Conservation (phyloP, 257 asterid genomes). For the Gynochthodes officinalis region DNA sequence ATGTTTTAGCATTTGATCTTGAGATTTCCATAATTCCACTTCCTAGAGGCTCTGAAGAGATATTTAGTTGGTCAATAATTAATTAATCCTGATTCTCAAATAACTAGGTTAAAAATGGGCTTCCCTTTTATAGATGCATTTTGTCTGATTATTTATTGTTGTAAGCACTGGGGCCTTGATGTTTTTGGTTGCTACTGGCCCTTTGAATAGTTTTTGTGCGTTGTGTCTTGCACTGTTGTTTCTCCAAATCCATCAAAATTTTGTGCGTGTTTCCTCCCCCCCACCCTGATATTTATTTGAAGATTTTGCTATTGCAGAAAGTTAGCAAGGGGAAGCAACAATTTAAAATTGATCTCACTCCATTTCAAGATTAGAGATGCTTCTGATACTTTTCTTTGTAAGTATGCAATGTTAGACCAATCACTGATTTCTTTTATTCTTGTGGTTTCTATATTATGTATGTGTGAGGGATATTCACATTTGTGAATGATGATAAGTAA, state of each 20-base stretch:
- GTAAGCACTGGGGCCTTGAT: background rate
- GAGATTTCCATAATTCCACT: background rate
- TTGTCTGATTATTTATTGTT: background rate
- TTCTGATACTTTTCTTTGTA: conserved; percentile 2
- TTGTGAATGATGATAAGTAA: background rate
- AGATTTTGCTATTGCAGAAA: conserved; percentile 37
- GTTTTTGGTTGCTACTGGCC: background rate
- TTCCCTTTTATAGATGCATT: background rate
- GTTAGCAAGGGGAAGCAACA: conserved; percentile 86
- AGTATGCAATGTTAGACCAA: background rate
- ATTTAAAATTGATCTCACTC: conserved; percentile 79
- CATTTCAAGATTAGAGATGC: conserved; percentile 33
- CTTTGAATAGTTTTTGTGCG: background rate
- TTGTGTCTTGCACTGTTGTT: background rate
- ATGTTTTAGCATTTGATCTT: background rate
- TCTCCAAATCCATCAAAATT: background rate
- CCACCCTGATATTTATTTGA: too few species aligned
- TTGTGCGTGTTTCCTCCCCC: too few species aligned
- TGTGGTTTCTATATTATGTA: background rate
- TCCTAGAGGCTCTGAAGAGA: background rate
- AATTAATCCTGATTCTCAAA: background rate
- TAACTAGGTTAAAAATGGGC: background rate
- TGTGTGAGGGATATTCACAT: background rate
- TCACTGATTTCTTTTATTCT: background rate
- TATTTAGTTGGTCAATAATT: background rate